phyloP scores from a whole-genome alignment of 2,329 filamentous ascomycete species.

The Emmonsiellopsis sp. region DNA sequence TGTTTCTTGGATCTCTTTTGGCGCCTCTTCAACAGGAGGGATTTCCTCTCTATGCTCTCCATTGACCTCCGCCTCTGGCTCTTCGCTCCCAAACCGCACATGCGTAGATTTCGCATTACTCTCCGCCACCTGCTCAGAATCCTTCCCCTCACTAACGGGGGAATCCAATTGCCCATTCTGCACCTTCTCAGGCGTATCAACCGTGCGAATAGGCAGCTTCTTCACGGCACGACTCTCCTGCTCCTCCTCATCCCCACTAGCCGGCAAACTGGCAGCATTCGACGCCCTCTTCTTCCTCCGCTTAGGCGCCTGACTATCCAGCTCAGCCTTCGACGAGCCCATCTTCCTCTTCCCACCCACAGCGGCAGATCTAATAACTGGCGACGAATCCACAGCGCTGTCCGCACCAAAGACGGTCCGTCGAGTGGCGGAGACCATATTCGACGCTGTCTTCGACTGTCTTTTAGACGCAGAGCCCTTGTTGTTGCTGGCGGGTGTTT shows the following conservation, averaged over 20 bases:
- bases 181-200: neutral
- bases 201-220: neutral
- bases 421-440: conserved; percentile 29
- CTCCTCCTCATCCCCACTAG: neutral
- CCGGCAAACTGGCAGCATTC: neutral
- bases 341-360: conserved; percentile 14
- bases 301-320: neutral
- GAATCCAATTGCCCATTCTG: neutral
- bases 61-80: conserved; percentile 21
- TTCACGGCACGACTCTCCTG: neutral
- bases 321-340: neutral
- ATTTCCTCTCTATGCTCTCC: conserved; percentile 12
- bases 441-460: conserved; percentile 1
- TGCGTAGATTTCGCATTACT: conserved; percentile 19
- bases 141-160: neutral
- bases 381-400: conserved; percentile 5
- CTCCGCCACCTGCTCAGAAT: neutral
- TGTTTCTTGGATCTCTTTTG: neutral
- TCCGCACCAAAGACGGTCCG: conserved; percentile 15
- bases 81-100: conserved; percentile 35
- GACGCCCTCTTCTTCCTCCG: conserved; percentile 1
- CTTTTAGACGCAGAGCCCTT: conserved; percentile 2
- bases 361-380: conserved; percentile 8
- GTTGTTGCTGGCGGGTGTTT: too few species aligned
- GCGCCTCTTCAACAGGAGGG: conserved; percentile 16